Percentiles rank a stretch among this genome's conserved stretches.
Conservation (phyloP, 495 filamentous ascomycete species). For the Podospora conica region DNA sequence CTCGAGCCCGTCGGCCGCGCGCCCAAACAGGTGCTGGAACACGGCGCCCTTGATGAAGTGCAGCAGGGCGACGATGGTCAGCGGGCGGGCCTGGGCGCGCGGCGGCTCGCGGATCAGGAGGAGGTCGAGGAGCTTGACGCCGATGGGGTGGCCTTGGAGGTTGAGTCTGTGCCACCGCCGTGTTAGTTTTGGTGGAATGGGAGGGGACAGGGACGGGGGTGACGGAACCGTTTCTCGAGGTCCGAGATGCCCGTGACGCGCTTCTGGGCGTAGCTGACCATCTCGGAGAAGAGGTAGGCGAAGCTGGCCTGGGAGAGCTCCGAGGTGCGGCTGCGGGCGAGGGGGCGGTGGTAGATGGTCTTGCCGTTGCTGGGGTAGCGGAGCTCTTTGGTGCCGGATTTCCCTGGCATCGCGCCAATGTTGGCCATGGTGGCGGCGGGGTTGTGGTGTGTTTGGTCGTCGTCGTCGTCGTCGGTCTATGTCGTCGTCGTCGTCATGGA, state of each 20-base stretch:
- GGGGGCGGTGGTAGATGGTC: conserved; percentile 93
- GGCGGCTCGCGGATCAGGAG: conserved; percentile 72
- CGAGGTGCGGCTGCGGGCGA: conserved; percentile 78
- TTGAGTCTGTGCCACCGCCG: conserved; percentile 58
- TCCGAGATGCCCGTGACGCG: conserved; percentile 88
- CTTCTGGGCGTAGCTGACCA: conserved; percentile 92
- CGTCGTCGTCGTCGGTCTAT: background rate
- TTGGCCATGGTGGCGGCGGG: conserved; percentile 2
- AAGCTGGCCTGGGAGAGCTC: conserved; percentile 90
- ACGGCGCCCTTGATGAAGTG: conserved; percentile 89
- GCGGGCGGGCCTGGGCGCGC: conserved; percentile 66
- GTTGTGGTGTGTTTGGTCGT: background rate
- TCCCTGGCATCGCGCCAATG: conserved; percentile 6
- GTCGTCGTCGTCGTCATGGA: background rate
- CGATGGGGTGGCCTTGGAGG: conserved; percentile 89
- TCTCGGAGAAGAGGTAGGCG: conserved; percentile 92
- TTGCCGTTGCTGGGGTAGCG: conserved; percentile 92
- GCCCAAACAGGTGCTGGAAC: conserved; percentile 87
- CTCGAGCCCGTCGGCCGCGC: conserved; percentile 86
- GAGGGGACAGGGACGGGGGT: background rate
- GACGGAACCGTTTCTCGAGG: conserved; percentile 73
- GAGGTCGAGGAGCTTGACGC: conserved; percentile 89
- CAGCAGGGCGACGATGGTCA: conserved; percentile 83
- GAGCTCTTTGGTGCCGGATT: conserved; percentile 37
- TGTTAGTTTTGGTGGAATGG: background rate